phyloP scores from a whole-genome alignment of 1,284 basidiomycete genomes.

The Kalmanozyma brasiliensis region DNA sequence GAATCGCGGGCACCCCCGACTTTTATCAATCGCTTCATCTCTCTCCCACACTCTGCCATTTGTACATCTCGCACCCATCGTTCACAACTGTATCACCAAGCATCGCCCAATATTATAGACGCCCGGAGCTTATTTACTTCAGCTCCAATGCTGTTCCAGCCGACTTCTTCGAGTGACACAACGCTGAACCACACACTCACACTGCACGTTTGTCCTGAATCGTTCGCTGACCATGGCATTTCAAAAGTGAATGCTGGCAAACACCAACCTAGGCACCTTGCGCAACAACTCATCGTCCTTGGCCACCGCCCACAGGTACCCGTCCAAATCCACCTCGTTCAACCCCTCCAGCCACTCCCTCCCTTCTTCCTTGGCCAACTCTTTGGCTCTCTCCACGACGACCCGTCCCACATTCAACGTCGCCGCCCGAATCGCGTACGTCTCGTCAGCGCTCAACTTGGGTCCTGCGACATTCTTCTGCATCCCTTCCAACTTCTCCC shows the following conservation, averaged over 20 bases:
- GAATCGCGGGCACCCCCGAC: no score
- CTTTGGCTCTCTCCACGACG: slow-evolving; percentile 41
- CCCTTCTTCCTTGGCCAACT: slow-evolving; percentile 24
- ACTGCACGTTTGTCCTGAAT: neutral
- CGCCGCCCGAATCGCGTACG: slow-evolving; percentile 58
- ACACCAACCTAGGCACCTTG: slow-evolving; percentile 53
- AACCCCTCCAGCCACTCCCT: slow-evolving; percentile 38
- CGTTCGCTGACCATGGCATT: neutral
- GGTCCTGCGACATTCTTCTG: slow-evolving; percentile 26
- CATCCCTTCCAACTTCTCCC: neutral
- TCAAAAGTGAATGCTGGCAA: slow-evolving; percentile 25
- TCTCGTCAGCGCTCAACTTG: slow-evolving; percentile 38
- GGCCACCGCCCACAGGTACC: slow-evolving; percentile 61
- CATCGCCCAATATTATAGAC: neutral
- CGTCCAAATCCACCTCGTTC: slow-evolving; percentile 63
- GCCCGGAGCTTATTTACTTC: neutral
- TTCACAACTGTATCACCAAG: slow-evolving; percentile 8
- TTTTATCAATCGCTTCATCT: no score
- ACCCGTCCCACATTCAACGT: slow-evolving; percentile 48
- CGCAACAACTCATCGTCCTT: slow-evolving; percentile 55
- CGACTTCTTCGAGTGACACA: no score
- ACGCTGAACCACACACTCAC: neutral
- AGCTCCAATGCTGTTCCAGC: no score
- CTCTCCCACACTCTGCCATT: no score
- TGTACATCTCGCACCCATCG: neutral